phyloP scores from a whole-genome alignment of 2,329 filamentous ascomycete genomes.

The Botryotinia narcissicola region DNA sequence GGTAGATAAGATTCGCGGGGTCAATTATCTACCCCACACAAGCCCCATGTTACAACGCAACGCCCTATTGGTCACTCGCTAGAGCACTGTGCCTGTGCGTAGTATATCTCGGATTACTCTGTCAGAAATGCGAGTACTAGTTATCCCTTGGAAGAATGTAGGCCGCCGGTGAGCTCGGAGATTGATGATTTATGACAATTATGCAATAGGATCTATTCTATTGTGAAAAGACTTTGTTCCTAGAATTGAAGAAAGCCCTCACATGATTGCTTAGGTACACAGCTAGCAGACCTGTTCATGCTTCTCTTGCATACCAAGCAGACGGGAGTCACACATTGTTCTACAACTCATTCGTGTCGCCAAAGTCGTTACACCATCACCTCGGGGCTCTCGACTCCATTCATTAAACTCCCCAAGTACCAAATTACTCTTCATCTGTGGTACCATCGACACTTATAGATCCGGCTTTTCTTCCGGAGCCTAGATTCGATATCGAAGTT shows the following conservation, averaged over 20 bases:
- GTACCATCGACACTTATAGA: neutral
- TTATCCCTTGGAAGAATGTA: neutral
- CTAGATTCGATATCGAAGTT: neutral
- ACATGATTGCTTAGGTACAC: neutral
- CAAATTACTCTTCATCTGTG: neutral
- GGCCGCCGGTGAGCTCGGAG: neutral
- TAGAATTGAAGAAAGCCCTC: too few species aligned
- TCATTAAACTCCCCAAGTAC: neutral
- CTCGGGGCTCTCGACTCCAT: neutral
- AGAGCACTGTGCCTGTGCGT: neutral
- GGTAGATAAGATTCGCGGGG: conserved; percentile 3
- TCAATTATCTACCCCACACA: conserved; percentile 1
- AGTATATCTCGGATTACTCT: neutral
- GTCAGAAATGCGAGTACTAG: neutral
- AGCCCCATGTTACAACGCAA: neutral
- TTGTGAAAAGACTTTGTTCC: neutral
- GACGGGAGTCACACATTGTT: neutral
- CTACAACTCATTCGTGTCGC: neutral
- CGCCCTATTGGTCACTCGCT: neutral
- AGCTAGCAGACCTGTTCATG: neutral
- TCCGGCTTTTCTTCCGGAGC: neutral
- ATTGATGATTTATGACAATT: neutral
- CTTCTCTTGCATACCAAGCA: neutral
- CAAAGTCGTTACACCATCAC: neutral
- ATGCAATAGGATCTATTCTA: neutral